These are phyloP conservation scores for Leptographium galeiforme DNA, from an alignment of 2,329 filamentous ascomycete species.

Conservation along the genomic window DNA sequence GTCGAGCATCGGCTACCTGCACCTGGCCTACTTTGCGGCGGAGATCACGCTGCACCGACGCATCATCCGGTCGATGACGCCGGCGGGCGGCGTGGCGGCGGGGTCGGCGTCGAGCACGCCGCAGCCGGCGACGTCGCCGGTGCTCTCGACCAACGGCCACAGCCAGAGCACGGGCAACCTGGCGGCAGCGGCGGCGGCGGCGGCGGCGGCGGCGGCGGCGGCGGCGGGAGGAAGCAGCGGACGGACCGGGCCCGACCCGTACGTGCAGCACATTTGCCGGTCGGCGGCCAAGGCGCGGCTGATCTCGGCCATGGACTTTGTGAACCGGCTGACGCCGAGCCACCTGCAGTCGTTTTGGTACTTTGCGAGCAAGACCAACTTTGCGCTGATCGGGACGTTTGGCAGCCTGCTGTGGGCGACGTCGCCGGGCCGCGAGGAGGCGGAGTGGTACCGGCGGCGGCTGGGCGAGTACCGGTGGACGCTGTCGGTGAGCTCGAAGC, in stretches of 20 bases:
- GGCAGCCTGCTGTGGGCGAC: constrained; percentile 83
- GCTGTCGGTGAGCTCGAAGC: constrained; percentile 69
- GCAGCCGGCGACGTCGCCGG: constrained; percentile 4
- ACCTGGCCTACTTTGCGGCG: constrained; percentile 84
- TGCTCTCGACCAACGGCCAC: background rate
- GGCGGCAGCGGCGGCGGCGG: too few relatives aligned
- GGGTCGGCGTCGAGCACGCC: constrained; percentile 19
- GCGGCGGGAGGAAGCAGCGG: constrained; percentile 11
- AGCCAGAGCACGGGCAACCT: background rate
- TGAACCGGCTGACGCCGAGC: constrained; percentile 75
- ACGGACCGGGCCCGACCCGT: constrained; percentile 45
- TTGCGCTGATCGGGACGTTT: constrained; percentile 89
- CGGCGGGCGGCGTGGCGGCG: constrained; percentile 16
- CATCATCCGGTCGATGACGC: constrained; percentile 68
- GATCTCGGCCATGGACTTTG: constrained; percentile 94
- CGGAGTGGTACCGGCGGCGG: constrained; percentile 78
- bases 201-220: too few relatives aligned
- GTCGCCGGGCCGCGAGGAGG: constrained; percentile 74
- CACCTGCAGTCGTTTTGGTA: constrained; percentile 92
- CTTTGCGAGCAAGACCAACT: constrained; percentile 77
- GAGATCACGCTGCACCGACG: constrained; percentile 88
- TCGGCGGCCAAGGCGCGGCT: constrained; percentile 86
- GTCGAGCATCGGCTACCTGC: constrained; percentile 61
- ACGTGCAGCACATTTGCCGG: constrained; percentile 83
- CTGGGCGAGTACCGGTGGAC: constrained; percentile 92